These are phyloP conservation scores for Sclerotinia sclerotiorum DNA, from an alignment of 2,329 filamentous ascomycete species.

Conservation along the genomic window DNA sequence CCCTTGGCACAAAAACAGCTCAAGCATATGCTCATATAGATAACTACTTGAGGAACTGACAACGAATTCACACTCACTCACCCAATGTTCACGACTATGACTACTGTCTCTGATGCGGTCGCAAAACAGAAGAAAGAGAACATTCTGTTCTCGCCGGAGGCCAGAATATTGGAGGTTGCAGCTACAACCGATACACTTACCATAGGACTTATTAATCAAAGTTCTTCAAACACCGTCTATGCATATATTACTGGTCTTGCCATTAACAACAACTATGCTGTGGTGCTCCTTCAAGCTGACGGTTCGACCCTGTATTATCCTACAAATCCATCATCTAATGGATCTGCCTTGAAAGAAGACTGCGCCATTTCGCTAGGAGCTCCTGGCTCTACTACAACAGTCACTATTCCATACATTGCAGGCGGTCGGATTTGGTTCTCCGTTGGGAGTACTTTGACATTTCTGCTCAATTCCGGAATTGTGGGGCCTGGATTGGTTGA, in stretches of 20 bases:
- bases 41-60: background rate
- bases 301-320: conserved; percentile 66
- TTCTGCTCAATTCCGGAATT: conserved; percentile 66
- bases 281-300: conserved; percentile 66
- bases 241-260: conserved; percentile 70
- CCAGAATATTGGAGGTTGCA: conserved; percentile 15
- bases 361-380: conserved; percentile 65
- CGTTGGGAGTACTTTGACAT: conserved; percentile 59
- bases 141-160: conserved; percentile 26
- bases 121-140: conserved; percentile 25
- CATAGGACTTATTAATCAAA: conserved; percentile 67
- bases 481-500: conserved; percentile 69
- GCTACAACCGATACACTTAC: conserved; percentile 46
- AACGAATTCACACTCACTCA: conserved; percentile 9
- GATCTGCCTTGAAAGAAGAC: conserved; percentile 54
- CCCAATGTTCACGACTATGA: conserved; percentile 24
- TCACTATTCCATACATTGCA: conserved; percentile 68
- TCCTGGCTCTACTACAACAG: conserved; percentile 57
- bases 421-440: conserved; percentile 74
- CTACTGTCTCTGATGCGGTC: conserved; percentile 30
- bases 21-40: background rate
- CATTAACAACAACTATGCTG: conserved; percentile 56
- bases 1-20: background rate
- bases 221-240: conserved; percentile 59
- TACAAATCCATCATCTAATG: conserved; percentile 52